Evolutionary conservation across 495 filamentous ascomycete genomes (phyloP).

Genomic region (Eremomyces bilateralis): DNA sequence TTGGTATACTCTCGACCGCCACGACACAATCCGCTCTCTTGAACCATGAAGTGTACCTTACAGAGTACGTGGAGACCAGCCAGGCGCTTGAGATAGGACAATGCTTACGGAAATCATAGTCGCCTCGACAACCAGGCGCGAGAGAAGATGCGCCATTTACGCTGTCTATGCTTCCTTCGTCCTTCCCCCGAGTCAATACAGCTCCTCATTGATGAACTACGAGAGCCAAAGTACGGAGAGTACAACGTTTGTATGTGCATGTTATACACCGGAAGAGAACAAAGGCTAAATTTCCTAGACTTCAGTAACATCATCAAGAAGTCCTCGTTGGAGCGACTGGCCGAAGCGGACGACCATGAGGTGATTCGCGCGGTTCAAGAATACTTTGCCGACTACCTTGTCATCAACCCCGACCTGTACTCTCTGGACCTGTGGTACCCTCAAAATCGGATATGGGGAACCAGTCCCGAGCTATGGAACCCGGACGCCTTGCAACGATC

Average conservation of each 20-base stretch:
- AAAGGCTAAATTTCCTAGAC: constrained; percentile 23
- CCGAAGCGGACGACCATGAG: constrained; percentile 95
- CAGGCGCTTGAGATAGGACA: neutral
- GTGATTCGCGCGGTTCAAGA: constrained; percentile 84
- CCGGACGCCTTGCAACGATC: constrained; percentile 62
- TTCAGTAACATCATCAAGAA: constrained; percentile 96
- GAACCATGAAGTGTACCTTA: constrained; percentile 93
- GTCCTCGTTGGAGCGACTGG: constrained; percentile 80
- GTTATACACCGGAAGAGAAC: neutral
- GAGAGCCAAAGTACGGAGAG: constrained; percentile 94
- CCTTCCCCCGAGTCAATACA: constrained; percentile 83
- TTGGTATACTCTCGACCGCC: constrained; percentile 79
- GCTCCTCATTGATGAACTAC: constrained; percentile 80
- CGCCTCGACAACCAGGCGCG: constrained; percentile 75
- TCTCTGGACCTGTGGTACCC: constrained; percentile 59
- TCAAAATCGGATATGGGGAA: constrained; percentile 50
- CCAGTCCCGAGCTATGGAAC: constrained; percentile 73
- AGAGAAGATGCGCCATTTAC: constrained; percentile 94
- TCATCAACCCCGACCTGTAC: constrained; percentile 87
- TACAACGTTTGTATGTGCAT: constrained; percentile 59
- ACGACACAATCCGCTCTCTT: constrained; percentile 92
- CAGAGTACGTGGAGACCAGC: constrained; percentile 31
- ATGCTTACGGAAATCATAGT: constrained; percentile 17
- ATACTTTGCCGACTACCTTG: constrained; percentile 84
- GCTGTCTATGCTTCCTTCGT: constrained; percentile 80